phyloP scores from a whole-genome alignment of 176 grass and related monocot species.

The Pontederia crassipes region DNA sequence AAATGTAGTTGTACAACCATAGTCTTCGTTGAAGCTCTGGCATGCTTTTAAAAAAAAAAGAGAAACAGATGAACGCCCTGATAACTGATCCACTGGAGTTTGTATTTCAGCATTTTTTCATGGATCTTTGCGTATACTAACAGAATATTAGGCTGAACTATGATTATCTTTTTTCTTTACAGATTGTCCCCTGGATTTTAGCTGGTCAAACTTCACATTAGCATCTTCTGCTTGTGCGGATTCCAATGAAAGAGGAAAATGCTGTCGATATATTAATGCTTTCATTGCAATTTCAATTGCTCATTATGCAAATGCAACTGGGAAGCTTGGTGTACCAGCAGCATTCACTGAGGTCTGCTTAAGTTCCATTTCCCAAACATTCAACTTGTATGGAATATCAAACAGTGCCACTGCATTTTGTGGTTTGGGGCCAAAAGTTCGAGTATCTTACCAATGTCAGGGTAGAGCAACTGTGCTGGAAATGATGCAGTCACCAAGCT shows the following conservation, averaged over 20 bases:
- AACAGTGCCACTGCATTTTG: slow-evolving; percentile 44
- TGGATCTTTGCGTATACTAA: too few relatives aligned
- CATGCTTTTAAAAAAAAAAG: too few relatives aligned
- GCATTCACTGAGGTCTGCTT: slow-evolving; percentile 78
- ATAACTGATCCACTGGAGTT: too few relatives aligned
- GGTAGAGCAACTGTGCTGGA: slow-evolving; percentile 66
- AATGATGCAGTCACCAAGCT: slow-evolving; percentile 94
- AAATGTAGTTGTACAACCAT: too few relatives aligned
- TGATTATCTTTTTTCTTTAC: slow-evolving; percentile 2
- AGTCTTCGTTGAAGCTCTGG: too few relatives aligned
- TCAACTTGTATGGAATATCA: slow-evolving; percentile 58
- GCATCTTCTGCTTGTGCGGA: slow-evolving; percentile 53
- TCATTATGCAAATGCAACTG: slow-evolving; percentile 69
- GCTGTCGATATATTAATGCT: slow-evolving; percentile 94
- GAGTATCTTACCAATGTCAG: slow-evolving; percentile 80
- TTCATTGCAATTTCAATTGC: slow-evolving; percentile 85
- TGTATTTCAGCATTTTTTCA: too few relatives aligned
- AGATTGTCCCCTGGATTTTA: slow-evolving; percentile 87
- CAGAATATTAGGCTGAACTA: background rate
- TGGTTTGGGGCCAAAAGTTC: slow-evolving; percentile 79
- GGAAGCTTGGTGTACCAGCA: slow-evolving; percentile 67
- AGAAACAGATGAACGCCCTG: too few relatives aligned
- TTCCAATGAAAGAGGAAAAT: slow-evolving; percentile 42
- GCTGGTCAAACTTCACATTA: slow-evolving; percentile 81
- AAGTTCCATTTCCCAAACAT: slow-evolving; percentile 42